Percentiles rank a stretch among this genome's conserved stretches.
phyloP scores from a whole-genome alignment of 345 rosid genomes.

The Aquilaria yunnanensis region DNA sequence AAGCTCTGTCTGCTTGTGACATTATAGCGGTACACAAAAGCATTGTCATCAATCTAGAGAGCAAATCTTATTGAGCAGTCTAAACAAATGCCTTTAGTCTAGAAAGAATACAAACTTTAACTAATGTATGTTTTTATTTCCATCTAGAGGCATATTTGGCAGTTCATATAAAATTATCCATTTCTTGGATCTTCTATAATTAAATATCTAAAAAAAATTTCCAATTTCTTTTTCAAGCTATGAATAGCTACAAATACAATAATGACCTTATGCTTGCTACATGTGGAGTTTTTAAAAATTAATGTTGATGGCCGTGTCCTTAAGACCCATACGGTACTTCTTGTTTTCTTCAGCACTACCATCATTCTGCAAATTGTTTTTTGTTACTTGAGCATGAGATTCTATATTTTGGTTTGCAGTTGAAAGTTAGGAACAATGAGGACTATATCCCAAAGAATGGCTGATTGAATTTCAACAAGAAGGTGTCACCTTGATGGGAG shows the following conservation, averaged over 20 bases:
- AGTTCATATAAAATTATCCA: constrained; percentile 10
- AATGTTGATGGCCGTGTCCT: constrained; percentile 77
- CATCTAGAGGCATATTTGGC: neutral
- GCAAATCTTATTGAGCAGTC: constrained; percentile 70
- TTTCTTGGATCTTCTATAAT: constrained; percentile 10
- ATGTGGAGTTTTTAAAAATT: constrained; percentile 55
- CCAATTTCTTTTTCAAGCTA: constrained; percentile 52
- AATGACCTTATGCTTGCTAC: constrained; percentile 52
- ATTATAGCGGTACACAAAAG: constrained; percentile 81
- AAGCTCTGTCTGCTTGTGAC: constrained; percentile 83
- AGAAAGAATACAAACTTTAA: constrained; percentile 54
- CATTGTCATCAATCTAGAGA: constrained; percentile 59
- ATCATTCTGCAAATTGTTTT: neutral
- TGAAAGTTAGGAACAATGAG: constrained; percentile 65
- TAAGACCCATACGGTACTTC: constrained; percentile 63
- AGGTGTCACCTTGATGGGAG: constrained; percentile 32
- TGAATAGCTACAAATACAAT: constrained; percentile 38
- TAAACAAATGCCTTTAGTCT: constrained; percentile 68
- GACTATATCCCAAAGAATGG: constrained; percentile 65
- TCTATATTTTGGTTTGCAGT: constrained; percentile 38
- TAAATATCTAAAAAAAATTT: too few species aligned
- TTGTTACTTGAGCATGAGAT: neutral
- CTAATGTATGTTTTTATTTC: constrained; percentile 48
- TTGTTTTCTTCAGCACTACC: constrained; percentile 21
- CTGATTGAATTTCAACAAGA: constrained; percentile 85